A percentile compares a stretch with the other conserved stretches of the same genome.
Evolutionary conservation across 306 rosid genomes (phyloP).

Genomic region (Crataegus laevigata): DNA sequence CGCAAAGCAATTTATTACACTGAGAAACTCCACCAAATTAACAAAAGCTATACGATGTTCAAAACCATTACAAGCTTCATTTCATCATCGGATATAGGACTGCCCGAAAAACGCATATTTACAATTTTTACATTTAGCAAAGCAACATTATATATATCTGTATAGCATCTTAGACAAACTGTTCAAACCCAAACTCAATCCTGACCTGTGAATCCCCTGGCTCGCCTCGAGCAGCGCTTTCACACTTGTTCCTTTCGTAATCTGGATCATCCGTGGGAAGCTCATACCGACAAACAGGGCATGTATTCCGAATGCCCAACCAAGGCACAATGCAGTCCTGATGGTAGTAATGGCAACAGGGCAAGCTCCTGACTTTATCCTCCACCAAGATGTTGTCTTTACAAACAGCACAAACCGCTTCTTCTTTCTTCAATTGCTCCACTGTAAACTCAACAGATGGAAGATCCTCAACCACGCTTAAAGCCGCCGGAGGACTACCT

Average conservation of each 20-base stretch:
- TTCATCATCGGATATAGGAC: neutral
- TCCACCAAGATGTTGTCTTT: slow-evolving; percentile 52
- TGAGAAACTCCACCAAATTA: neutral
- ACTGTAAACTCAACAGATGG: slow-evolving; percentile 53
- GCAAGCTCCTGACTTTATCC: slow-evolving; percentile 75
- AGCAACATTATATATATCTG: neutral
- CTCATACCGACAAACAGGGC: slow-evolving; percentile 88
- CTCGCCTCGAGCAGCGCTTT: slow-evolving; percentile 24
- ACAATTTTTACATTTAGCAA: neutral
- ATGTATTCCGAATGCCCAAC: slow-evolving; percentile 74
- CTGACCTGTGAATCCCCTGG: slow-evolving; percentile 32
- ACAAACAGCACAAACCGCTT: slow-evolving; percentile 64
- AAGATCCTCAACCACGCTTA: slow-evolving; percentile 54
- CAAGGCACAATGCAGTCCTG: slow-evolving; percentile 89
- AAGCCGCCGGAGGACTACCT: slow-evolving; percentile 76
- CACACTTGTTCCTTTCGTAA: slow-evolving; percentile 62
- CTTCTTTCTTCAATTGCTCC: slow-evolving; percentile 51
- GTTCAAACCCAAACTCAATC: slow-evolving; percentile 34
- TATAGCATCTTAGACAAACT: slow-evolving; percentile 18
- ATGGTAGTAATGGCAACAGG: slow-evolving; percentile 78
- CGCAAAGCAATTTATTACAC: neutral
- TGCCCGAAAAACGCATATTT: neutral
- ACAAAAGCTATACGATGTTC: neutral
- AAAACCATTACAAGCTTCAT: neutral
- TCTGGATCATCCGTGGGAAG: slow-evolving; percentile 81